Evolutionary conservation across 306 rosid genomes (phyloP), one percentile per base, ranked within the genome.

Genomic region (Gillenia trifoliata): DNA sequence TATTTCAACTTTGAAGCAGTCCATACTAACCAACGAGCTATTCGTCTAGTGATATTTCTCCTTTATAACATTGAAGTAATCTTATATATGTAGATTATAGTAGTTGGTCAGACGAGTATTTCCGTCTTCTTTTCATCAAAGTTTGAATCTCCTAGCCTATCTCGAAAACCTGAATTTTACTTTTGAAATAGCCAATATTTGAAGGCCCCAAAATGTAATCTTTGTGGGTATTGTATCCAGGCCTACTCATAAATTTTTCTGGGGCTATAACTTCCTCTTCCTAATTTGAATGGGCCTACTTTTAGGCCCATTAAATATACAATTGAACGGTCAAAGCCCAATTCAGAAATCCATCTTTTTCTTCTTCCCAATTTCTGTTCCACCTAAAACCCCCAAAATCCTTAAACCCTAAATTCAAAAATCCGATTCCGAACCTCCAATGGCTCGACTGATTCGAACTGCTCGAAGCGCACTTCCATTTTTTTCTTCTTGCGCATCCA

Each of bases 361-460:
- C 17, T 19, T 33, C 68, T 31, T 64, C 68, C 45, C 68, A 19
- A n/a, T 20, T 20, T 33, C 7, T 9, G 15, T 33, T 33, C 45
- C 26, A 64, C 62, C 41, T 6, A 36, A 61, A 33, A 16, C 73
- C 72, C 69, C 52, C 50, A 15, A 19, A 65, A 76, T 64, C 77
- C 77, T 67, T 43, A 76, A 77, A 62, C 80, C 83, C 83, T 54
- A 25, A 43, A 15, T 34, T 31, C 40, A 64, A 33, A 63, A 16
- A 71, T 11, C 56, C 23, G 55, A 33, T 28, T 12, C 70, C 36
- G 17, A 26, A 29, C 36, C 36, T 5, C 23, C 11, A 47, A 85
- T 92, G 97, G 86, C 88, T 63, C 59, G 78, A 22, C 74, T 90
- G 2, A 28, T 85, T 73, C 82, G 88, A 85, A 61, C 67, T 28